These are phyloP conservation scores for Ballota nigra DNA, from an alignment of 257 asterid genomes.

Conservation along the genomic window DNA sequence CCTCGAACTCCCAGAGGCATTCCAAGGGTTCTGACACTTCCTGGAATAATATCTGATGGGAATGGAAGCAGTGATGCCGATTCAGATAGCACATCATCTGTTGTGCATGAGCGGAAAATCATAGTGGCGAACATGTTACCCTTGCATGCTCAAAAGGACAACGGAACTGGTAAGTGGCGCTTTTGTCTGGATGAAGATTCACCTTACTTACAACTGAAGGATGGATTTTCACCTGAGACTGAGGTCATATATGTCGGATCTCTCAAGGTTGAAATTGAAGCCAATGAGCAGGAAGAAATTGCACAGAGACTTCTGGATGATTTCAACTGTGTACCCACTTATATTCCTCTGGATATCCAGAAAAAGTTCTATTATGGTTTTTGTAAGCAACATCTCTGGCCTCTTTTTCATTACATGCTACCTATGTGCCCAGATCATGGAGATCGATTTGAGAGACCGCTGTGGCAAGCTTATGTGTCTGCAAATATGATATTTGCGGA, in stretches of 20 bases:
- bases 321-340: slow-evolving; percentile 84
- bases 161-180: slow-evolving; percentile 56
- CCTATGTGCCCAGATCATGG: slow-evolving; percentile 92
- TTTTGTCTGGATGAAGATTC: slow-evolving; percentile 79
- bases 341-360: slow-evolving; percentile 69
- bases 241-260: slow-evolving; percentile 84
- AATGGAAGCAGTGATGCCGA: slow-evolving; percentile 62
- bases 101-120: slow-evolving; percentile 58
- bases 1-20: slow-evolving; percentile 76
- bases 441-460: slow-evolving; percentile 78
- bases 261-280: slow-evolving; percentile 73
- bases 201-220: slow-evolving; percentile 67
- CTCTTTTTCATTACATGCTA: slow-evolving; percentile 93
- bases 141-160: slow-evolving; percentile 62
- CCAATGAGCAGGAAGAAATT: slow-evolving; percentile 77
- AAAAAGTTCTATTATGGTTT: slow-evolving; percentile 74
- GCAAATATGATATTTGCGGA: slow-evolving; percentile 85
- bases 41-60: slow-evolving; percentile 67
- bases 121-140: slow-evolving; percentile 87
- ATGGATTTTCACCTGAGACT: slow-evolving; percentile 72
- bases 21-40: slow-evolving; percentile 74
- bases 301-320: slow-evolving; percentile 71
- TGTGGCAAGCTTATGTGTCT: slow-evolving; percentile 85
- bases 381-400: slow-evolving; percentile 93
- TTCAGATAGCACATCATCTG: slow-evolving; percentile 62